Evolutionary conservation across 2,329 filamentous ascomycete genomes (phyloP), one percentile per base, ranked within the genome.

Genomic region (Microdochium nivale): DNA sequence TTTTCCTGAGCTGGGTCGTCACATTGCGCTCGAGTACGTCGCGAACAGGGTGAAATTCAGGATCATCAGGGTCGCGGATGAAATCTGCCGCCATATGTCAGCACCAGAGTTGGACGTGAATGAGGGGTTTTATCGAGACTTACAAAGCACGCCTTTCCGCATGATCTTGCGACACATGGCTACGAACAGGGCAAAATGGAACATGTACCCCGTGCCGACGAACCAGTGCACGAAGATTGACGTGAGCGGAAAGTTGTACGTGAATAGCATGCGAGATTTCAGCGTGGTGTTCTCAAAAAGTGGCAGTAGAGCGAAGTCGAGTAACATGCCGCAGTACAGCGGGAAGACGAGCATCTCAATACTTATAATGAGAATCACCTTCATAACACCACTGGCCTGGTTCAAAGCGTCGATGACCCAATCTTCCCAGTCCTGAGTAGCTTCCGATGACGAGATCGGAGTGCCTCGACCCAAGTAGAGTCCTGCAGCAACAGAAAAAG

Each of bases 291-390:
- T 77, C 56, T 90, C 86, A 64, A 99, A 99, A 0, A 99, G 77
- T 0, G 94, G 94, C 16, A 99, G 76, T 49, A 97, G 76, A 4
- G 94, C 94, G 47, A 89, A 70, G 65, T 99, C 94, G 32, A 99
- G 82, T 1, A 99, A 79, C 33, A 96, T 76, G 4, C 94, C 94
- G 62, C 94, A 99, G 67, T 99, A 99, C 1, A 99, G 76, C 0
- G 94, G 94, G 63, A 99, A 99, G 7, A 91, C 84, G 33, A 99
- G 84, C 94, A 99, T 99, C 71, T 99, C 94, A 60, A 99, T 99
- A 57, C 91, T 94, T 58, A 99, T 99, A 62, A 99, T 97, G 54
- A 97, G 73, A 49, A 99, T 95, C 23, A 99, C 94, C 68, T 99
- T 99, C 76, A 96, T 84, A 10, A 99, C 92, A 14, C 95, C 94